Percentiles rank a stretch among this genome's conserved stretches.
phyloP scores from a whole-genome alignment of 2,329 filamentous ascomycete genomes.

The Raffaelea ambrosiae region DNA sequence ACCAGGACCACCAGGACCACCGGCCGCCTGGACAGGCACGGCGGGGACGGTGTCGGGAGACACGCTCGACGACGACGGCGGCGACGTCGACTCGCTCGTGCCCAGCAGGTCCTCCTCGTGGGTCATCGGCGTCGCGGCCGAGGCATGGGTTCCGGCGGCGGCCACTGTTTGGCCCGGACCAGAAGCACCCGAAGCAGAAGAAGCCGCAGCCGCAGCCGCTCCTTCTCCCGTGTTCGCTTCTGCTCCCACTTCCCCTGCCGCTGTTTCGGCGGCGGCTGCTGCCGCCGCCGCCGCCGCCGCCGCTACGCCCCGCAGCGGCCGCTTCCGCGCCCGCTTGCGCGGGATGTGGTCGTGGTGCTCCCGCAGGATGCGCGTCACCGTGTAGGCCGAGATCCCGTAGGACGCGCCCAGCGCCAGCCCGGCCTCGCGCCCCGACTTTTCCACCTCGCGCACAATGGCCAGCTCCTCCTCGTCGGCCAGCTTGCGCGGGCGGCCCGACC shows the following conservation, averaged over 20 bases:
- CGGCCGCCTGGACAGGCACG: too few relatives aligned
- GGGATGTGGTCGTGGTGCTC: slow-evolving; percentile 1
- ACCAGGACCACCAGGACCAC: too few relatives aligned
- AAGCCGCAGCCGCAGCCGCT: not conserved
- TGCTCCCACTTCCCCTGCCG: not conserved
- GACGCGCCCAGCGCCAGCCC: not conserved
- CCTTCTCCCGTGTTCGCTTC: not conserved
- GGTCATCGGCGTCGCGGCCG: not conserved
- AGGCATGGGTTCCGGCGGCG: too few relatives aligned
- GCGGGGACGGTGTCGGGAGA: too few relatives aligned
- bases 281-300: not conserved
- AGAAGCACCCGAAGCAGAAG: not conserved
- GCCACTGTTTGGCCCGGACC: too few relatives aligned
- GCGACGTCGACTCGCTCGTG: not conserved
- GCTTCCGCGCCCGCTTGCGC: not conserved
- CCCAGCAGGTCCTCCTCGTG: not conserved
- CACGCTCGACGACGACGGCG: too few relatives aligned
- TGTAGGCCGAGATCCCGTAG: slow-evolving; percentile 1
- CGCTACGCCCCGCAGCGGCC: not conserved
- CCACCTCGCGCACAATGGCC: not conserved
- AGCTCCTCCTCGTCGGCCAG: slow-evolving; percentile 4
- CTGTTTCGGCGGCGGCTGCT: not conserved
- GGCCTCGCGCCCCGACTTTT: not conserved
- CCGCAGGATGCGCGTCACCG: slow-evolving; percentile 1
- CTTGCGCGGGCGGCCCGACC: slow-evolving; percentile 5